Conservation (phyloP, 176 grass and related monocot genomes). For the Otatea glauca region DNA sequence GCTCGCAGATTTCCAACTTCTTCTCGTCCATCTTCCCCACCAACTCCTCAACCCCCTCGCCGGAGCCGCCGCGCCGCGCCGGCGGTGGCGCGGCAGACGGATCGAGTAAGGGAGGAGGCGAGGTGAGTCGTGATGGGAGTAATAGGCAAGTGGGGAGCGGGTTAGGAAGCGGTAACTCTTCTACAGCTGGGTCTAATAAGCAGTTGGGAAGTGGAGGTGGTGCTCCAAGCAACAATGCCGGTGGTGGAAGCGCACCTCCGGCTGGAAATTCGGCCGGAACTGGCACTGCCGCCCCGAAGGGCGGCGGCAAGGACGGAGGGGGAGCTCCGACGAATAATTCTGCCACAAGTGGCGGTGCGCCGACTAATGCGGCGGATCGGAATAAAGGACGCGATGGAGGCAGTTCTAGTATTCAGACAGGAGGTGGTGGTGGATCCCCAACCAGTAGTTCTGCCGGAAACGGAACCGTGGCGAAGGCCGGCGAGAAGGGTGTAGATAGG, state of each 20-base stretch:
- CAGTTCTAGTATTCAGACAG: slow-evolving; percentile 31
- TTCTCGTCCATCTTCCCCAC: slow-evolving; percentile 69
- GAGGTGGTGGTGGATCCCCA: slow-evolving; percentile 27
- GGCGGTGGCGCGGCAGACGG: neutral
- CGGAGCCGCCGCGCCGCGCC: neutral
- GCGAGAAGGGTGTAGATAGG: neutral
- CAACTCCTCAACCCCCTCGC: slow-evolving; percentile 44
- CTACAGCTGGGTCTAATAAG: slow-evolving; percentile 5
- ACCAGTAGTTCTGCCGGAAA: slow-evolving; percentile 16
- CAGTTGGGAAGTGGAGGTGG: slow-evolving; percentile 31
- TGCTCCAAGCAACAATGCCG: slow-evolving; percentile 44
- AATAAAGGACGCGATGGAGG: neutral
- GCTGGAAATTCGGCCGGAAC: neutral
- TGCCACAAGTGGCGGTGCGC: slow-evolving; percentile 14
- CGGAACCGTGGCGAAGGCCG: neutral
- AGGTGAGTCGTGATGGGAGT: slow-evolving; percentile 27
- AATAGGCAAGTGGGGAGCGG: neutral
- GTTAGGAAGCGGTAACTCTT: neutral
- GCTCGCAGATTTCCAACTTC: slow-evolving; percentile 71
- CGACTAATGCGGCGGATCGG: neutral
- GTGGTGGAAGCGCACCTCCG: neutral
- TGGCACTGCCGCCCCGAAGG: neutral
- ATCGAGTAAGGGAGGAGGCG: slow-evolving; percentile 34
- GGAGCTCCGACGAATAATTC: slow-evolving; percentile 14
- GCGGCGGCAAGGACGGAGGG: neutral